A percentile compares a stretch with the other conserved stretches of the same genome.
Evolutionary conservation across 257 asterid species (phyloP).

Genomic region (Nicotiana tabacum): DNA sequence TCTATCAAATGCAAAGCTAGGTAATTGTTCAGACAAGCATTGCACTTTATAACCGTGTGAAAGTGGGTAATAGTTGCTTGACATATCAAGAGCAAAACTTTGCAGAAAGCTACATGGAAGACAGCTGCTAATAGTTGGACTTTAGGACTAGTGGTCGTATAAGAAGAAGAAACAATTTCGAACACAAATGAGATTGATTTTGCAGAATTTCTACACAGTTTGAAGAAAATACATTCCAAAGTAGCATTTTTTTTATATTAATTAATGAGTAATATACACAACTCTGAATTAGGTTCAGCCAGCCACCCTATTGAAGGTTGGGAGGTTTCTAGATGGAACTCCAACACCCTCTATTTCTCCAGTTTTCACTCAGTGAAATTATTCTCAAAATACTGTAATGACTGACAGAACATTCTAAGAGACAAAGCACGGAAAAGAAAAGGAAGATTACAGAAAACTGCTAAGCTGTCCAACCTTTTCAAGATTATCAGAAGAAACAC

Average conservation of each 20-base stretch:
- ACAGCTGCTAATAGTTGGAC: neutral
- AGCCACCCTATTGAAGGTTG: neutral
- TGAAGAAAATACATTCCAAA: neutral
- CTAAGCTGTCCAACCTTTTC: neutral
- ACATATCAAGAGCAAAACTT: neutral
- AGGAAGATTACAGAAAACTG: neutral
- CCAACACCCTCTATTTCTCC: neutral
- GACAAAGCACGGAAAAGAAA: neutral
- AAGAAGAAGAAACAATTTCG: conserved; percentile 1
- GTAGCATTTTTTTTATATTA: neutral
- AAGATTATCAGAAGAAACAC: neutral
- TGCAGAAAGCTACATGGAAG: conserved; percentile 3
- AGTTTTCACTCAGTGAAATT: neutral
- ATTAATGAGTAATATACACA: neutral
- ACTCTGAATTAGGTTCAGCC: neutral
- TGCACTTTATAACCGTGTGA: neutral
- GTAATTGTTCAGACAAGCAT: neutral
- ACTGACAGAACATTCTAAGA: neutral
- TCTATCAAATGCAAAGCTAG: neutral
- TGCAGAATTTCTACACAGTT: neutral
- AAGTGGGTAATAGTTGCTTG: neutral
- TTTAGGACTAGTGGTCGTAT: neutral
- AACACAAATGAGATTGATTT: neutral
- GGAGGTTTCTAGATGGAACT: neutral
- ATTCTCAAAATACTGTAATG: neutral